Evolutionary conservation across 495 filamentous ascomycete genomes (phyloP).

Genomic region (Hypoxylon intermedium): DNA sequence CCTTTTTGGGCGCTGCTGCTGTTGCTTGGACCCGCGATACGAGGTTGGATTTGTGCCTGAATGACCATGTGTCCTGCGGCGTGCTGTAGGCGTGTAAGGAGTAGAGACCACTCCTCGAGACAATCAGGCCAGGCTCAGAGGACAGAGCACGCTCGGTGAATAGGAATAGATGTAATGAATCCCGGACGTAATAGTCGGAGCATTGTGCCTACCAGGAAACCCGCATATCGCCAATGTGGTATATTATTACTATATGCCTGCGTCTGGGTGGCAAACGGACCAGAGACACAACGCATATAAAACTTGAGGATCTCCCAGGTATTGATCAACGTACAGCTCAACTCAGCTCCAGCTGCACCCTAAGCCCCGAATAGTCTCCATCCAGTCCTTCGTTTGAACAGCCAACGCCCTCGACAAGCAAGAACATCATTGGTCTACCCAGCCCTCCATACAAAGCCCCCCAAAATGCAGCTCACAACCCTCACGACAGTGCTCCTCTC

Average conservation of each 20-base stretch:
- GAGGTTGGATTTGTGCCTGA: conserved; percentile 19
- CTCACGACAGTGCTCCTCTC: conserved; percentile 48
- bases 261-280: conserved; percentile 1
- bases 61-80: conserved; percentile 9
- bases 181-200: conserved; percentile 12
- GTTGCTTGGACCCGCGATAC: conserved; percentile 13
- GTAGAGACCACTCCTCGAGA: background rate
- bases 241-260: background rate
- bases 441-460: too few relatives aligned
- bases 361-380: background rate
- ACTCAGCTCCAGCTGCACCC: conserved; percentile 4
- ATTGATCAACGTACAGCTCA: conserved; percentile 2
- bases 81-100: conserved; percentile 19
- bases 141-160: background rate
- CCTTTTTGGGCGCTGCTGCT: background rate
- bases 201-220: background rate
- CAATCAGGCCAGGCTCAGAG: background rate
- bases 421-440: too few relatives aligned
- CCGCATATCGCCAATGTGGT: background rate
- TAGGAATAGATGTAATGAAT: conserved; percentile 17
- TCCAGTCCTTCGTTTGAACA: conserved; percentile 16
- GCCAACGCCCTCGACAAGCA: too few relatives aligned
- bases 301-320: conserved; percentile 3
- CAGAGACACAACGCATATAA: conserved; percentile 12
- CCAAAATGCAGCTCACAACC: conserved; percentile 58